These are phyloP conservation scores for Penicillium herquei DNA, from an alignment of 495 filamentous ascomycete genomes.

Conservation along the genomic window DNA sequence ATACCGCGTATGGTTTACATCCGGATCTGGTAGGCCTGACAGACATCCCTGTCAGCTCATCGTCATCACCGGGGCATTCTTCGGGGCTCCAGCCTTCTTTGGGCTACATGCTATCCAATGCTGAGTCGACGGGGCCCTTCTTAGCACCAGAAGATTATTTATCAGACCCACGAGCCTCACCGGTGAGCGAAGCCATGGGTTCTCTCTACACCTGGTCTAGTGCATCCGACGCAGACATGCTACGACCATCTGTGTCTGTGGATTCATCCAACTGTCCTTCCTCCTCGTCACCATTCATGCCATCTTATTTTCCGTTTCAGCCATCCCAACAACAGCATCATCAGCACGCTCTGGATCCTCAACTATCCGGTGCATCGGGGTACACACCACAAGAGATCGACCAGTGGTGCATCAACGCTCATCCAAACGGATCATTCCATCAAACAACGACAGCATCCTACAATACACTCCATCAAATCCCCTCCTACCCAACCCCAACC, in stretches of 20 bases:
- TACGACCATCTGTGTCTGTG: slow-evolving; percentile 8
- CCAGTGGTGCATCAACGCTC: slow-evolving; percentile 25
- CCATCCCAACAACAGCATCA: background rate
- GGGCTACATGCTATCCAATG: slow-evolving; percentile 5
- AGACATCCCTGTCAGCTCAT: slow-evolving; percentile 16
- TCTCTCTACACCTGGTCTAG: slow-evolving; percentile 27
- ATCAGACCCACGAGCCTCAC: slow-evolving; percentile 17
- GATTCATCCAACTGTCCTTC: slow-evolving; percentile 5
- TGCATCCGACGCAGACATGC: slow-evolving; percentile 17
- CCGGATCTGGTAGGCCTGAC: slow-evolving; percentile 12
- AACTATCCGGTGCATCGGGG: slow-evolving; percentile 3
- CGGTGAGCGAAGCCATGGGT: slow-evolving; percentile 15
- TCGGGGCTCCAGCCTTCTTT: slow-evolving; percentile 12
- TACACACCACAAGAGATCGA: slow-evolving; percentile 23
- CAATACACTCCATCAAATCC: slow-evolving; percentile 9
- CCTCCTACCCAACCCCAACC: slow-evolving; percentile 4
- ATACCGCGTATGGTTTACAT: slow-evolving; percentile 1
- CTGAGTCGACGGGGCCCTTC: slow-evolving; percentile 12
- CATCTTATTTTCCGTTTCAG: slow-evolving; percentile 14
- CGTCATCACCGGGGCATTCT: slow-evolving; percentile 4
- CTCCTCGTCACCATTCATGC: slow-evolving; percentile 20
- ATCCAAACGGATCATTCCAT: slow-evolving; percentile 9
- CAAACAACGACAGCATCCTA: slow-evolving; percentile 1
- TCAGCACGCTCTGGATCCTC: background rate
- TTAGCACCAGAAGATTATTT: slow-evolving; percentile 17